Evolutionary conservation across 2,329 filamentous ascomycete genomes (phyloP).

Genomic region (Madurella mycetomatis): DNA sequence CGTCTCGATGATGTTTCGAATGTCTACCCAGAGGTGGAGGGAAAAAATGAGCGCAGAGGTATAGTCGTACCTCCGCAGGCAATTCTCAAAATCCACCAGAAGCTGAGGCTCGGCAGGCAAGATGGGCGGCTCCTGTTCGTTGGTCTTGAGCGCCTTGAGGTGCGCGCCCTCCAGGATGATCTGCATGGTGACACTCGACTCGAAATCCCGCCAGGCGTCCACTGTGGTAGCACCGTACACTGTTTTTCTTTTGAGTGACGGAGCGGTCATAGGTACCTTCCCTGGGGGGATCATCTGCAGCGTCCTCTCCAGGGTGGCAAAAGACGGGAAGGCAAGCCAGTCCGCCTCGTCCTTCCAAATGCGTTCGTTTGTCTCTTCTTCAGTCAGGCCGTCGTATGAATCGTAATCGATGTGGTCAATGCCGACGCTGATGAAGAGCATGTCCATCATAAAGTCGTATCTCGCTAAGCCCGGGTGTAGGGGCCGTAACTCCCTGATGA

Average conservation of each 20-base stretch:
- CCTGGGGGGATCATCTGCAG: slow-evolving; percentile 20
- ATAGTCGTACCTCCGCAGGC: slow-evolving; percentile 20
- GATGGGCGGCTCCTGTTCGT: slow-evolving; percentile 15
- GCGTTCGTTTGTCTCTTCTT: slow-evolving; percentile 22
- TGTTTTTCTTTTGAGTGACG: slow-evolving; percentile 4
- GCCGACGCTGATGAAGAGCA: slow-evolving; percentile 27
- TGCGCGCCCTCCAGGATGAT: slow-evolving; percentile 25
- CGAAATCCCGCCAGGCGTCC: slow-evolving; percentile 20
- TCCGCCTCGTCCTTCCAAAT: slow-evolving; percentile 29
- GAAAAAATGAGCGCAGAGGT: slow-evolving; percentile 28
- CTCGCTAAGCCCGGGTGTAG: slow-evolving; percentile 10
- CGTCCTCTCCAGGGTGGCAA: slow-evolving; percentile 17
- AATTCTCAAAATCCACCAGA: slow-evolving; percentile 25
- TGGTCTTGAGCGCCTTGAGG: slow-evolving; percentile 28
- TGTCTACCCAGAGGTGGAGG: slow-evolving; percentile 30
- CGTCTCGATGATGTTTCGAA: slow-evolving; percentile 30
- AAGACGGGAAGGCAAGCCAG: slow-evolving; percentile 27
- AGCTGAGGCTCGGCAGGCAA: slow-evolving; percentile 28
- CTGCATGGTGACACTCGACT: slow-evolving; percentile 20
- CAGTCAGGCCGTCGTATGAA: slow-evolving; percentile 16
- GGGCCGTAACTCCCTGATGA: slow-evolving; percentile 22
- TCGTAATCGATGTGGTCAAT: slow-evolving; percentile 30
- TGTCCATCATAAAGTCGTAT: slow-evolving; percentile 27
- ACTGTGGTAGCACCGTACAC: slow-evolving; percentile 22
- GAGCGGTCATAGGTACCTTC: slow-evolving; percentile 26